Evolutionary conservation across 805 yeast genomes (phyloP), one percentile per base, ranked within the genome.

Genomic region (Candida vaughaniae): DNA sequence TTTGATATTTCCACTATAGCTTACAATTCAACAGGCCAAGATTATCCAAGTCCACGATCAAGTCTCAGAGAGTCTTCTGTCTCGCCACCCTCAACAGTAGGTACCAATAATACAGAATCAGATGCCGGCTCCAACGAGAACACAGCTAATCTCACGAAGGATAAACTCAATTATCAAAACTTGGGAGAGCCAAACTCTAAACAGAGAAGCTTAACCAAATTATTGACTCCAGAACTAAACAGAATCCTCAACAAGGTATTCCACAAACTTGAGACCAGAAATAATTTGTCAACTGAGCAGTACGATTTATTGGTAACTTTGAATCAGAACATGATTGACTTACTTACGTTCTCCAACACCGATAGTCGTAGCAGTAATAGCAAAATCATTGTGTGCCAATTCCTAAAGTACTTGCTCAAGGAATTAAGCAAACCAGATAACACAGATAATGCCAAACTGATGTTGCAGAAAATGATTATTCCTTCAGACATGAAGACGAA

Each of bases 221-320:
- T 39, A 2, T n/a, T 55, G 4, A 36, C 46, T 30, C 51, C 55
- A 1, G 65, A 66, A 17, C 45, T 69, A 19, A 59, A 55, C 31
- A 52, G 64, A 19, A 61, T 71, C 9, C 40, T 69, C 9, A 66
- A 68, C 36, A 73, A 67, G 40, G 62, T 71, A 1, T 67, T 71
- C 43, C 58, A 57, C 38, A 64, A 65, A 27, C 35, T 67, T 18
- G 69, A 67, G 28, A 47, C 56, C 10, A 59, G 57, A 25, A 56
- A 61, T 19, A 48, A 41, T 9, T 42, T 67, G 11, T 47, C 58
- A 8, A 57, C 66, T 1, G 56, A 55, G 26, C 67, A 66, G 42
- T 58, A 62, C 32, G 66, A 70, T 36, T 47, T 47, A 22, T 42
- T 72, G 22, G 72, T 62, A 0, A 47, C 58, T 4, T 64, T 69